Evolutionary conservation across 805 yeast species (phyloP), one percentile per base, ranked within the genome.

Genomic region (Wickerhamiella nectarea): DNA sequence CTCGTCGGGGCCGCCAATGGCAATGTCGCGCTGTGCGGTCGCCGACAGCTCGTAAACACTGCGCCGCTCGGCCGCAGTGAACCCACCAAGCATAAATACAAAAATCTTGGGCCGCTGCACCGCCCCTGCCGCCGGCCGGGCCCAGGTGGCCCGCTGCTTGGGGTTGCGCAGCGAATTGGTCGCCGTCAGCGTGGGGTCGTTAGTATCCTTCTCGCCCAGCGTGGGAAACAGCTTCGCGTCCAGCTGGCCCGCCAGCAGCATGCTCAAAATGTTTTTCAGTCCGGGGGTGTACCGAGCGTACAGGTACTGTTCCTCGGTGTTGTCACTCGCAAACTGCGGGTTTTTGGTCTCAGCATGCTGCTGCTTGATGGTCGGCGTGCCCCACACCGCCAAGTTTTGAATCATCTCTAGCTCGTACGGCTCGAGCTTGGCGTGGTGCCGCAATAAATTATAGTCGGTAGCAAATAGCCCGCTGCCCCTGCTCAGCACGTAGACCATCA

Each of bases 51-150:
- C 89, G 52, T 82, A 78, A 3, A 78, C 76, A 10, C 83, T 71
- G 49, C 89, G 72, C 22, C 80, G 64, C 60, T 91, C 99, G 2
- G 87, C 72, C 51, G 79, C 74, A 0, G 97, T 84, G 17, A 82
- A 62, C 7, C 97, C 98, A 18, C 99, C 99, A 1, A 94, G 80
- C 21, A 85, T 72, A 56, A 76, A 91, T 45, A 86, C 74, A 50
- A 87, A 73, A 6, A 87, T 67, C 40, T 91, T 67, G 56, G 84
- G 95, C 50, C 76, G 67, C 38, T 68, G 65, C 2, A 63, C 64
- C 37, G 58, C 63, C 33, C 50, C 55, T 38, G 55, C 47, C 3
- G 60, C 57, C 15, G 67, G 64, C 47, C 71, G 75, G 3, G 85
- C 81, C 91, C 91, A 81, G 0, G 79, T 74, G 0, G 89, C 85